Evolutionary conservation across 768 basidiomycete genomes (phyloP).

Genomic region (Mycena floridula): DNA sequence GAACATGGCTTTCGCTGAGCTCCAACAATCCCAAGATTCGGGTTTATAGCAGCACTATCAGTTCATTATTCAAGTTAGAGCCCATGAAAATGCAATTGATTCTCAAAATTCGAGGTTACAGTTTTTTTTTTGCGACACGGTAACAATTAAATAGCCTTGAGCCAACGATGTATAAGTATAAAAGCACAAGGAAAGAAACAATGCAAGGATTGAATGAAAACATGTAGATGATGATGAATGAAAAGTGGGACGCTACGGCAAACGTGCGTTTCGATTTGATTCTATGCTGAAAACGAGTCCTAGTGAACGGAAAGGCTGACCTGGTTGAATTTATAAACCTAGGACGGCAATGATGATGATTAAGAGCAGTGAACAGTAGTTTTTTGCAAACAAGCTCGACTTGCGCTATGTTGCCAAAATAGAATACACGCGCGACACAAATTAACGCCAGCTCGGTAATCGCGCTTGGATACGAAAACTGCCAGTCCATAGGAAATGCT

Average conservation of each 20-base stretch:
- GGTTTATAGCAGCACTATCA: constrained; percentile 7
- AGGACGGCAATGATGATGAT: too few relatives aligned
- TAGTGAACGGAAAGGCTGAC: too few relatives aligned
- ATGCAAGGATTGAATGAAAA: constrained; percentile 11
- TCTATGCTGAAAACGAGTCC: background rate
- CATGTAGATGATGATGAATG: background rate
- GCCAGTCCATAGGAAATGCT: background rate
- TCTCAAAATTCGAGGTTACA: background rate
- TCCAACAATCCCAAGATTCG: constrained; percentile 49
- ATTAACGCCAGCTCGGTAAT: too few relatives aligned
- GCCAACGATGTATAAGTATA: constrained; percentile 12
- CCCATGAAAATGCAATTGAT: background rate
- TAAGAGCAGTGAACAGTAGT: background rate
- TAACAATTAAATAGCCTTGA: constrained; percentile 14
- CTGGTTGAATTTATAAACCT: too few relatives aligned
- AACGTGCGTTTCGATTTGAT: background rate
- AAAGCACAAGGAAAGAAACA: constrained; percentile 15
- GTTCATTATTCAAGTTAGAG: constrained; percentile 3
- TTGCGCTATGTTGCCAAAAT: constrained; percentile 7
- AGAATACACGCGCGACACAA: constrained; percentile 1
- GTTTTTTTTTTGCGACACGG: background rate
- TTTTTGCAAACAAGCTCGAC: constrained; percentile 2
- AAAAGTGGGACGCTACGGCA: constrained; percentile 1
- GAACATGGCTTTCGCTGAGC: constrained; percentile 76
- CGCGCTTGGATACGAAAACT: constrained; percentile 1